Percentiles rank a stretch among this genome's conserved stretches.
These are phyloP conservation scores for Elaeis oleifera DNA, from an alignment of 202 grass and related monocot genomes.

Conservation along the genomic window DNA sequence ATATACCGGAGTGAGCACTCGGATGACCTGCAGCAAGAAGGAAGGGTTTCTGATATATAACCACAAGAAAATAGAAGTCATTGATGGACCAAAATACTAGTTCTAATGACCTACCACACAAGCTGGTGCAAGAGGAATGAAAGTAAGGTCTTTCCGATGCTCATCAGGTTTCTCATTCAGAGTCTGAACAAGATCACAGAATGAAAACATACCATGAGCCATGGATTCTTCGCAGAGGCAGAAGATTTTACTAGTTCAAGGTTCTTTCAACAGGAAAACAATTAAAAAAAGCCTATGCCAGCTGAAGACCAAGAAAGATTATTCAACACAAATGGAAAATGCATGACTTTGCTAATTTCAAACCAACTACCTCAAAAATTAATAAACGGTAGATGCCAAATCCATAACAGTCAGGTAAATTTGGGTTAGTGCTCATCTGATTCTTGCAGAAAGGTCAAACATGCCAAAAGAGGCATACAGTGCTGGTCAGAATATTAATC, in stretches of 20 bases:
- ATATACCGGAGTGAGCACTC: slow-evolving; percentile 86
- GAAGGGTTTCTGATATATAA: slow-evolving; percentile 12
- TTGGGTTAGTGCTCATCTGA: too few relatives aligned
- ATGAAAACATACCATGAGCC: neutral
- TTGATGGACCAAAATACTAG: neutral
- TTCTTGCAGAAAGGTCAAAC: too few relatives aligned
- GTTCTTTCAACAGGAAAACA: too few relatives aligned
- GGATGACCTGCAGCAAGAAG: slow-evolving; percentile 54
- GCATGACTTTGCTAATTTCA: too few relatives aligned
- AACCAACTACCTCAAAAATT: too few relatives aligned
- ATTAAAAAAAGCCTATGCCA: too few relatives aligned
- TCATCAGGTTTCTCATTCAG: slow-evolving; percentile 88
- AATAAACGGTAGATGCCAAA: too few relatives aligned
- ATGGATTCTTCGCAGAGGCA: neutral
- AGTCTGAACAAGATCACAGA: slow-evolving; percentile 35
- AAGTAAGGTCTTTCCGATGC: slow-evolving; percentile 76
- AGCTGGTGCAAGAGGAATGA: slow-evolving; percentile 89
- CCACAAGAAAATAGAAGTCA: slow-evolving; percentile 14
- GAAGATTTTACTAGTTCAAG: neutral
- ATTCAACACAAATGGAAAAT: too few relatives aligned
- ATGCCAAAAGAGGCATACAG: too few relatives aligned
- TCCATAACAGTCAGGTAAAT: too few relatives aligned
- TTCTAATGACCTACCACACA: slow-evolving; percentile 55
- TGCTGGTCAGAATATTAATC: too few relatives aligned
- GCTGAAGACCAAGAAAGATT: too few relatives aligned